phyloP scores from a whole-genome alignment of 768 basidiomycete species.

The Mrakia gelida region DNA sequence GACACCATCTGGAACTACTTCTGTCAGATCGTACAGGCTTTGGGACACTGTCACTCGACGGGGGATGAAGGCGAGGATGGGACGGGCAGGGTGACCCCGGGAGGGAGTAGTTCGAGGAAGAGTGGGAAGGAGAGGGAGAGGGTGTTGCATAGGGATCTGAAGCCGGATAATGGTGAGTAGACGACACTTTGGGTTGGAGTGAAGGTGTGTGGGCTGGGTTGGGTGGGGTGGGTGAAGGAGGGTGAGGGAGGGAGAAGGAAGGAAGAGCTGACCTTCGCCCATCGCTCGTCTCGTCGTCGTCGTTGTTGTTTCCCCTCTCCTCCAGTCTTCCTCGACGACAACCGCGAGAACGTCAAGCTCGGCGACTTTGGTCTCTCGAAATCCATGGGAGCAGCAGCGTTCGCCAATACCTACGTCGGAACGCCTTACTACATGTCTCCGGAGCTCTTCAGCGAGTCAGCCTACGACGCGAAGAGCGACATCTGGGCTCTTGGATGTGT shows the following conservation, averaged over 20 bases:
- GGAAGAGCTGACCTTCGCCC: background rate
- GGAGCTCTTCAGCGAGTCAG: constrained; percentile 92
- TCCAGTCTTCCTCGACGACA: constrained; percentile 78
- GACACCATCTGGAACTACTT: constrained; percentile 96
- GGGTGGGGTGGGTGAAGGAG: background rate
- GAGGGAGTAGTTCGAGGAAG: constrained; percentile 25
- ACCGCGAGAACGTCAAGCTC: constrained; percentile 78
- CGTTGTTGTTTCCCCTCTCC: background rate
- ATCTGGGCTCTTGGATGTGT: constrained; percentile 98
- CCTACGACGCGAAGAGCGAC: constrained; percentile 96
- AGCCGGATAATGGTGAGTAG: constrained; percentile 88
- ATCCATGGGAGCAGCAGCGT: constrained; percentile 77
- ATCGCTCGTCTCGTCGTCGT: background rate
- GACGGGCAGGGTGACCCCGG: constrained; percentile 21
- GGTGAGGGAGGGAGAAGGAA: background rate
- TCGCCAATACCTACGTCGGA: constrained; percentile 95
- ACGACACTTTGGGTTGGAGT: constrained; percentile 37
- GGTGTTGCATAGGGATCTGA: constrained; percentile 89
- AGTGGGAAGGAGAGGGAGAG: constrained; percentile 39
- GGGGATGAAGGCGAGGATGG: constrained; percentile 45
- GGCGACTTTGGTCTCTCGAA: constrained; percentile 97
- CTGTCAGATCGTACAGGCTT: constrained; percentile 81
- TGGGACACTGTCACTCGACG: constrained; percentile 90
- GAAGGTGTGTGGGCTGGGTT: constrained; percentile 35
- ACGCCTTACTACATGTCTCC: constrained; percentile 99